Percentiles rank a stretch among this genome's conserved stretches.
These are phyloP conservation scores for Oligophagozyma castellii DNA, from an alignment of 1,139 yeast species.

Conservation along the genomic window DNA sequence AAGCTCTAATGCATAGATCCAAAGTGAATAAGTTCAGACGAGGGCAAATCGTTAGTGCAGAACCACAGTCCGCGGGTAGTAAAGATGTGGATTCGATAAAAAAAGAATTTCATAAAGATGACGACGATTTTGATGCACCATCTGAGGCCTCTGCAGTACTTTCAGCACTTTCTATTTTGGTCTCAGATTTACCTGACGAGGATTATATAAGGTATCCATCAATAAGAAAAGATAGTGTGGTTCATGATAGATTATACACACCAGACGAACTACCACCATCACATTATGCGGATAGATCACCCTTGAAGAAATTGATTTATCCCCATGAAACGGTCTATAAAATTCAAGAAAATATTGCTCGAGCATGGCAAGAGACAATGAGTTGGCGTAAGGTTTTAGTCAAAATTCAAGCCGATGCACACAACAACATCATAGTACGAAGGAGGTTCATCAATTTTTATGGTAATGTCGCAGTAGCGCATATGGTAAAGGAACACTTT, in stretches of 20 bases:
- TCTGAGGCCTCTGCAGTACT: slow-evolving; percentile 44
- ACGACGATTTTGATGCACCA: slow-evolving; percentile 28
- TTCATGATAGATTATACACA: slow-evolving; percentile 70
- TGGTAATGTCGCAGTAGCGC: slow-evolving; percentile 92
- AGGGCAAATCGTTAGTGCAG: slow-evolving; percentile 18
- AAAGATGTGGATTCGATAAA: slow-evolving; percentile 12
- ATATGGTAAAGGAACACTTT: slow-evolving; percentile 59
- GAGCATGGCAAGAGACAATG: slow-evolving; percentile 77
- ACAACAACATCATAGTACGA: slow-evolving; percentile 82
- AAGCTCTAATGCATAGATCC: slow-evolving; percentile 12
- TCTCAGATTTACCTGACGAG: slow-evolving; percentile 76
- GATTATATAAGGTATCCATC: slow-evolving; percentile 51
- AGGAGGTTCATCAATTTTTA: slow-evolving; percentile 85
- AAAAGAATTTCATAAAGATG: slow-evolving; percentile 4
- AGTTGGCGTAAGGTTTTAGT: slow-evolving; percentile 89
- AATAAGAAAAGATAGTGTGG: slow-evolving; percentile 40
- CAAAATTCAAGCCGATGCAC: slow-evolving; percentile 82
- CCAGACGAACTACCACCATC: slow-evolving; percentile 52
- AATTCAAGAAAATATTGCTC: slow-evolving; percentile 73
- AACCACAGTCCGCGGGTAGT: slow-evolving; percentile 3
- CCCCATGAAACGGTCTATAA: slow-evolving; percentile 25
- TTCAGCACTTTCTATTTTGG: slow-evolving; percentile 43
- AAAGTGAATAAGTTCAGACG: slow-evolving; percentile 22
- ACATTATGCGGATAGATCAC: slow-evolving; percentile 22
- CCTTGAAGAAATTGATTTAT: slow-evolving; percentile 16